Evolutionary conservation across 2,329 filamentous ascomycete genomes (phyloP), one percentile per base, ranked within the genome.

Genomic region (Chalaropsis thielavioides): DNA sequence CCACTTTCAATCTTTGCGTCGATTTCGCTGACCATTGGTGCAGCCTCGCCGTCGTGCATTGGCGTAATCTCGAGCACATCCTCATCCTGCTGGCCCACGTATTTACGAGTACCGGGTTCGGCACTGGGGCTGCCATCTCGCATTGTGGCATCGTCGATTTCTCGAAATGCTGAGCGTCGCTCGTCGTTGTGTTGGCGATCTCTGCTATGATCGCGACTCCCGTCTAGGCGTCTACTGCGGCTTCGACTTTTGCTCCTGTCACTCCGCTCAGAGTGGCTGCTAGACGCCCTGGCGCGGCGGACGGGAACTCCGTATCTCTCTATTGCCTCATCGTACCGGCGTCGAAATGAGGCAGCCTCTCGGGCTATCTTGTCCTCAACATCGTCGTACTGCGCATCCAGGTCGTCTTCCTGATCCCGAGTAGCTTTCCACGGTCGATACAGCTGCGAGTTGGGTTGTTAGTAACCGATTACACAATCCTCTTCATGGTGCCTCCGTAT

Each of bases 341-440:
- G 70, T 67, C 84, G 78, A 70, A 89, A 89, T 22, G 86, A 82
- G 62, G 80, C 79, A 31, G 80, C 72, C 72, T 96, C 90, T 65
- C 76, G 79, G 19, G 83, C 80, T 69, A 95, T 84, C 6, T 73
- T 78, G 1, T 77, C 78, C 72, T 90, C 81, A 17, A 82, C 83
- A 63, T 87, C 82, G 59, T 80, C 78, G 35, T 90, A 79, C 73
- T 96, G 92, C 3, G 81, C 77, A 58, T 85, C 81, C 72, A 96
- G 89, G 11, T 75, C 78, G 4, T 84, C 81, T 73, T 92, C 83
- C 73, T 96, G 87, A 56, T 83, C 79, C 4, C 77, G 73, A 40
- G 83, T 84, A 65, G 89, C 79, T 70, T 90, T 85, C 87, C 88
- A 95, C 0, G 92, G 92, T 58, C 87, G 85, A 74, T 94, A 96